Conservation (phyloP, 2,329 filamentous ascomycete species). For the Acarospora socialis region DNA sequence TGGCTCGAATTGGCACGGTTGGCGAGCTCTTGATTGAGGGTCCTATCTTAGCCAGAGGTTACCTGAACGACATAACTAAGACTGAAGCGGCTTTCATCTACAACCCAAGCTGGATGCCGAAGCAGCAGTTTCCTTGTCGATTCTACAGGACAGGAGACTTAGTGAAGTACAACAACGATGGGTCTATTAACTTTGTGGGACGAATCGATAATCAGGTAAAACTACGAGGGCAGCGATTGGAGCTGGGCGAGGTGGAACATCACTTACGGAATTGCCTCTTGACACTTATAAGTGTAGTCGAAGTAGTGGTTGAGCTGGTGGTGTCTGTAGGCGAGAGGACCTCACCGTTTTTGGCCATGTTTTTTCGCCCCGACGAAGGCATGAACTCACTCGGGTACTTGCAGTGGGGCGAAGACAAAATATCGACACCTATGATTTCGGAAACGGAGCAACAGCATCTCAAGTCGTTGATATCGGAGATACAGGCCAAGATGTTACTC, state of each 20-base stretch:
- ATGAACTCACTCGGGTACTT: too few species aligned
- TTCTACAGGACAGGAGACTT: constrained; percentile 27
- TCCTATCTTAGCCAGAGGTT: constrained; percentile 30
- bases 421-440: too few species aligned
- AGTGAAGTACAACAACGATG: constrained; percentile 23
- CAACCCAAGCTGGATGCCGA: constrained; percentile 22
- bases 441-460: too few species aligned
- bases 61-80: constrained; percentile 27
- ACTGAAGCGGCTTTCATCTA: constrained; percentile 23
- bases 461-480: too few species aligned
- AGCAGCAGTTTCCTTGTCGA: constrained; percentile 16
- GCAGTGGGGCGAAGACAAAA: too few species aligned
- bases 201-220: constrained; percentile 29
- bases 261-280: constrained; percentile 21
- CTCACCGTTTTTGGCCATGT: too few species aligned
- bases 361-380: too few species aligned
- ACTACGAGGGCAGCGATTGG: constrained; percentile 29
- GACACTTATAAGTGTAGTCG: too few species aligned
- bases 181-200: constrained; percentile 22
- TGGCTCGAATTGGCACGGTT: constrained; percentile 30
- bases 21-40: constrained; percentile 36
- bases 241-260: constrained; percentile 28
- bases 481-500: too few species aligned
- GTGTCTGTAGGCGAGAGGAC: too few species aligned
- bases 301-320: too few species aligned